Conservation (phyloP, 2,329 filamentous ascomycete genomes). For the Cryoendolithus antarcticus region DNA sequence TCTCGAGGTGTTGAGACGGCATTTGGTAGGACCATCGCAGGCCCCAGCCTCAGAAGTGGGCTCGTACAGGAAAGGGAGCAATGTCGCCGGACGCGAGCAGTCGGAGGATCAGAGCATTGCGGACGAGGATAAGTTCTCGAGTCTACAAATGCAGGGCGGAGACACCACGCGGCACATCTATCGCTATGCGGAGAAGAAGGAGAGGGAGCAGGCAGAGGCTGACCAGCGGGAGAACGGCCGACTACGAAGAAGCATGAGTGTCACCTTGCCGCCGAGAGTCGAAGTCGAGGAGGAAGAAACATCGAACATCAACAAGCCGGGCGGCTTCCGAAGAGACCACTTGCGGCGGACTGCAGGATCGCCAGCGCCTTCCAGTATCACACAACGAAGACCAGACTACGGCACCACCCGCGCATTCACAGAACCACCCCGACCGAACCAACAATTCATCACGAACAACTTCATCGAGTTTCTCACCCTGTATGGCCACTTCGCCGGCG, state of each 20-base stretch:
- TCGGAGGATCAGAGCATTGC: slow-evolving; percentile 22
- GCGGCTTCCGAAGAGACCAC: slow-evolving; percentile 86
- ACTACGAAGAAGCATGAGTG: slow-evolving; percentile 75
- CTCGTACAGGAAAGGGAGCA: slow-evolving; percentile 14
- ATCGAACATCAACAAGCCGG: slow-evolving; percentile 80
- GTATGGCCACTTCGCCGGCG: slow-evolving; percentile 95
- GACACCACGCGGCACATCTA: slow-evolving; percentile 94
- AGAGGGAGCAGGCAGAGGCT: slow-evolving; percentile 65
- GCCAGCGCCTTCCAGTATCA: slow-evolving; percentile 33
- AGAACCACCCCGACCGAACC: slow-evolving; percentile 9
- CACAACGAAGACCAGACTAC: slow-evolving; percentile 23
- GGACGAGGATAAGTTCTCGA: slow-evolving; percentile 76
- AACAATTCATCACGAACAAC: slow-evolving; percentile 68
- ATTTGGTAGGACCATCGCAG: slow-evolving; percentile 60
- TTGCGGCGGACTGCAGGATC: slow-evolving; percentile 59
- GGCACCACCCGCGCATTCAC: slow-evolving; percentile 11
- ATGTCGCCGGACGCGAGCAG: slow-evolving; percentile 18
- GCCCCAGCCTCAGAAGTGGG: slow-evolving; percentile 23
- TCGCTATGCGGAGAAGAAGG: slow-evolving; percentile 85
- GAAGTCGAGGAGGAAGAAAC: slow-evolving; percentile 71
- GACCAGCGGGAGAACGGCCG: slow-evolving; percentile 44
- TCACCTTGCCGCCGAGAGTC: slow-evolving; percentile 59
- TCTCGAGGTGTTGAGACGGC: slow-evolving; percentile 78
- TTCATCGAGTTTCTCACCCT: slow-evolving; percentile 93
- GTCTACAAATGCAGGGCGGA: slow-evolving; percentile 80